Evolutionary conservation across 257 asterid genomes (phyloP).

Genomic region (Petunia secreta): DNA sequence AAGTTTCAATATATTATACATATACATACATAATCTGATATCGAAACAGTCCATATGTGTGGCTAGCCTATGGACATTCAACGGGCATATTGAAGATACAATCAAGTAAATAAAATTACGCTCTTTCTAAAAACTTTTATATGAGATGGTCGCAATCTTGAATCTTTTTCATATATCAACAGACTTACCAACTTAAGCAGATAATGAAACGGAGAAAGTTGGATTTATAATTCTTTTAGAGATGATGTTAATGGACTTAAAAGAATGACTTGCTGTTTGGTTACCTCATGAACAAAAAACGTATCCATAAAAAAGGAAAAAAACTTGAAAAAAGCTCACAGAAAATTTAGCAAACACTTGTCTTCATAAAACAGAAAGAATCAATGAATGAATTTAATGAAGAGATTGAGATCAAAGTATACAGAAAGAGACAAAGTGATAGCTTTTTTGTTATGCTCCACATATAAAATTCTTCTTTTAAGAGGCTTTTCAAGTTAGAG

Average conservation of each 20-base stretch:
- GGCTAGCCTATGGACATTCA: too few relatives aligned
- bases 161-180: too few relatives aligned
- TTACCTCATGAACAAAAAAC: conserved; percentile 55
- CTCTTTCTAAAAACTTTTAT: too few relatives aligned
- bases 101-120: too few relatives aligned
- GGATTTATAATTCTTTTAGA: neutral
- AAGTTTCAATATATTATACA: neutral
- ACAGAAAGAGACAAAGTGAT: conserved; percentile 20
- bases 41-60: neutral
- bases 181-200: conserved; percentile 51
- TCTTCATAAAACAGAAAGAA: neutral
- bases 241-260: neutral
- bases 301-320: conserved; percentile 40
- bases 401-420: conserved; percentile 29
- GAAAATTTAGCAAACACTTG: neutral
- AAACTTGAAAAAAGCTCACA: conserved; percentile 31
- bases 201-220: conserved; percentile 10
- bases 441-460: conserved; percentile 10
- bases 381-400: neutral
- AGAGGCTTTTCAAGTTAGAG: neutral
- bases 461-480: neutral
- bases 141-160: too few relatives aligned
- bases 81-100: too few relatives aligned
- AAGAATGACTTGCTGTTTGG: conserved; percentile 46
- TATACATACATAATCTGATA: neutral